These are phyloP conservation scores for Citrus mangshanensis DNA, from an alignment of 345 rosid species.

Conservation along the genomic window DNA sequence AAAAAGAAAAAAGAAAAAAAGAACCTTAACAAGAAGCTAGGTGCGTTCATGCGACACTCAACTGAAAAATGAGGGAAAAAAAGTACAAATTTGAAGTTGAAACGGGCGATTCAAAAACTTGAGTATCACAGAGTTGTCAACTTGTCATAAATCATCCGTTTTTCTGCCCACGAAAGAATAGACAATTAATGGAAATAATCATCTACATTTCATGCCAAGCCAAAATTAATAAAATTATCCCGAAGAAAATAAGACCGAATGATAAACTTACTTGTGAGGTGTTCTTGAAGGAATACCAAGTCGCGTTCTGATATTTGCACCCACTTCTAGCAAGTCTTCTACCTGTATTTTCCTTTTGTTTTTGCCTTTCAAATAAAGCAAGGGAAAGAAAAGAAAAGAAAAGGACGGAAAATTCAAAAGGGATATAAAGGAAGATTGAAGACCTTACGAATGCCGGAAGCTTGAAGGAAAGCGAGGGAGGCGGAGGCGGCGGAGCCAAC, in stretches of 20 bases:
- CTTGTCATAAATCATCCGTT: conserved; percentile 1
- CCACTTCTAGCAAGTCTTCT: conserved; percentile 44
- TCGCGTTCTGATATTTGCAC: conserved; percentile 37
- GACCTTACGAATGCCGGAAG: conserved; percentile 42
- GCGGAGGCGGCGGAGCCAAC: conserved; percentile 38
- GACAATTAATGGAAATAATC: neutral
- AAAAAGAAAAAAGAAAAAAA: too few species aligned
- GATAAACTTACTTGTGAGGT: conserved; percentile 17
- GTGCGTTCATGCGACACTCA: too few species aligned
- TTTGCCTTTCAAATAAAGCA: too few species aligned
- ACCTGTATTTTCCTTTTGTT: conserved; percentile 19
- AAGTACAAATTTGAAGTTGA: neutral
- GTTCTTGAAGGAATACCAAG: conserved; percentile 34
- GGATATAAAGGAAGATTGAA: neutral
- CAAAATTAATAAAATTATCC: neutral
- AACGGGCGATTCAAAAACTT: neutral
- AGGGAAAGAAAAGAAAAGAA: neutral
- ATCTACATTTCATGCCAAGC: neutral
- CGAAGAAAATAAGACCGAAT: too few species aligned
- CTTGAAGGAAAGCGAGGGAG: conserved; percentile 32
- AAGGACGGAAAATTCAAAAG: neutral
- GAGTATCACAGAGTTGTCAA: neutral
- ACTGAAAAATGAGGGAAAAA: too few species aligned
- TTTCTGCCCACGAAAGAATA: neutral
- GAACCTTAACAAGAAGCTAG: too few species aligned